These are phyloP conservation scores for Trichaptum fuscoviolaceum DNA, from an alignment of 768 basidiomycete genomes.

Conservation along the genomic window DNA sequence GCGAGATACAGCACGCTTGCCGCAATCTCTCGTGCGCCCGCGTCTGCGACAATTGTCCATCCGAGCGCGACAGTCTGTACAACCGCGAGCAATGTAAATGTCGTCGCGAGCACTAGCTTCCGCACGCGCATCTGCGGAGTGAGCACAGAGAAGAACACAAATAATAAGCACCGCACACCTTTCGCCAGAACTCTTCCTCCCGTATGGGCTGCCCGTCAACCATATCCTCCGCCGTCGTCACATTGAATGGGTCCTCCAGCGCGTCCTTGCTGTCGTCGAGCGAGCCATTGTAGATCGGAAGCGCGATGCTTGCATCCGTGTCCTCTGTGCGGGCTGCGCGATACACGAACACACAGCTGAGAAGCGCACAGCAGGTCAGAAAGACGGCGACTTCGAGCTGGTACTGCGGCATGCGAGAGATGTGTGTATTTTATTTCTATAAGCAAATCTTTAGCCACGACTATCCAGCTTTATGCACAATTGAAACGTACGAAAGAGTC, in stretches of 20 bases:
- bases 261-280: constrained; percentile 20
- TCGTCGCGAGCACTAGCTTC: constrained; percentile 46
- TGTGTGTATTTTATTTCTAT: constrained; percentile 19
- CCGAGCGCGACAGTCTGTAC: constrained; percentile 53
- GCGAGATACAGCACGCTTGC: constrained; percentile 40
- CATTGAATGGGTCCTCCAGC: constrained; percentile 56
- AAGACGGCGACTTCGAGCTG: constrained; percentile 50
- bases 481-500: no score
- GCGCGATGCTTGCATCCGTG: constrained; percentile 44
- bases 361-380: constrained; percentile 37
- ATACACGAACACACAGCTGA: constrained; percentile 41
- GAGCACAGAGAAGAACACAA: not conserved
- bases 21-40: constrained; percentile 23
- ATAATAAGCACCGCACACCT: constrained; percentile 30
- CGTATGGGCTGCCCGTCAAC: constrained; percentile 63
- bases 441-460: no score
- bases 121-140: constrained; percentile 47
- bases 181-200: constrained; percentile 54
- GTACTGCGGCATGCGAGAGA: constrained; percentile 65
- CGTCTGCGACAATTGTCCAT: constrained; percentile 37
- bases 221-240: constrained; percentile 66
- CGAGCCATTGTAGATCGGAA: constrained; percentile 26
- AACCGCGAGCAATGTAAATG: constrained; percentile 42
- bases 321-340: constrained; percentile 22
- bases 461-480: no score